These are phyloP conservation scores for Silene conica DNA, from an alignment of 148 eudicot genomes.

Conservation along the genomic window DNA sequence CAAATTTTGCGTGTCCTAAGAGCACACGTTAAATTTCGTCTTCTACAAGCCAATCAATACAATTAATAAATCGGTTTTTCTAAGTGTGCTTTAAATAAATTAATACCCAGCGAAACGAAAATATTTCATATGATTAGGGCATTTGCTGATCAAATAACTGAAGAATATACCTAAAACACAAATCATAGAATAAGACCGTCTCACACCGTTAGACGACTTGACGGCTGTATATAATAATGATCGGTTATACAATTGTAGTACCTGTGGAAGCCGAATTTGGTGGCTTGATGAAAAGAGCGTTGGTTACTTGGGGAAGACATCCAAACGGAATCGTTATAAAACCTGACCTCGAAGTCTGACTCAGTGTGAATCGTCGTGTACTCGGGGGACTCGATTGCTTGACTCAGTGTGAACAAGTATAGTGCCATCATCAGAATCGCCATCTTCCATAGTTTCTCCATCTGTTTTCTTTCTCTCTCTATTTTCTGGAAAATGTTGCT, in stretches of 20 bases:
- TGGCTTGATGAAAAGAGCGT: constrained; percentile 69
- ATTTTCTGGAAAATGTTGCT: constrained; percentile 7
- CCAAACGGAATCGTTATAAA: constrained; percentile 62
- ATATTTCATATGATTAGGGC: too few species aligned
- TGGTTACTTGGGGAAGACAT: constrained; percentile 55
- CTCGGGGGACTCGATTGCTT: constrained; percentile 57
- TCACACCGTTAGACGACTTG: too few species aligned
- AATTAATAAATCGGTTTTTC: too few species aligned
- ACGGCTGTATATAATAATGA: too few species aligned
- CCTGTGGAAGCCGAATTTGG: constrained; percentile 80
- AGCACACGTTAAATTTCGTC: too few species aligned
- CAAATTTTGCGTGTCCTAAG: too few species aligned
- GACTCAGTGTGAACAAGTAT: background rate
- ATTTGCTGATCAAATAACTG: background rate
- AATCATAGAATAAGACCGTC: too few species aligned
- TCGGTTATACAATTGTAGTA: constrained; percentile 5
- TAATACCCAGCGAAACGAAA: too few species aligned
- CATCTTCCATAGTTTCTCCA: constrained; percentile 20
- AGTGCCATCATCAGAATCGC: constrained; percentile 2
- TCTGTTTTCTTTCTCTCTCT: background rate
- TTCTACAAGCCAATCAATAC: too few species aligned
- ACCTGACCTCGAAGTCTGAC: constrained; percentile 74
- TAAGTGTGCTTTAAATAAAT: too few species aligned
- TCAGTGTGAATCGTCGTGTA: constrained; percentile 59
- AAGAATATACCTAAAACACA: background rate